A percentile compares a stretch with the other conserved stretches of the same genome.
Conservation (phyloP, 352 stramenopile genomes). For the Globisporangium paroecandrum region DNA sequence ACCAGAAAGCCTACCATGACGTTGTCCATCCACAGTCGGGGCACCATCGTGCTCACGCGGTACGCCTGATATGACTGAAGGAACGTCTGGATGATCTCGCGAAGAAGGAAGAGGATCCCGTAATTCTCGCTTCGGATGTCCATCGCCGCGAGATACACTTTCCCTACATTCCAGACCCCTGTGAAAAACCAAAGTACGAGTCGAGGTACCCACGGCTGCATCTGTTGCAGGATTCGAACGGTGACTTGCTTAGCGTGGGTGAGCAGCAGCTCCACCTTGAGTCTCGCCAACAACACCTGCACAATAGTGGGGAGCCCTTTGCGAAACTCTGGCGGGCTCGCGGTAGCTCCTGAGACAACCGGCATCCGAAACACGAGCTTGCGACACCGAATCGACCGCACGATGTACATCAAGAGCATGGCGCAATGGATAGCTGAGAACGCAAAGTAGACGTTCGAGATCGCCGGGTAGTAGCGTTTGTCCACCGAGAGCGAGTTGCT, state of each 20-base stretch:
- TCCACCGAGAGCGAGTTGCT: conserved; percentile 4
- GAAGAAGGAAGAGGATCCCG: conserved; percentile 27
- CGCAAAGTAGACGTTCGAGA: conserved; percentile 5
- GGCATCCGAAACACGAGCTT: neutral
- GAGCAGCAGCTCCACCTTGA: neutral
- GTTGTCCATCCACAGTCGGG: conserved; percentile 33
- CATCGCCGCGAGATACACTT: conserved; percentile 7
- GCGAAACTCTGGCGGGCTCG: neutral
- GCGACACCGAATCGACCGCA: conserved; percentile 8
- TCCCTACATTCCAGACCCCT: neutral
- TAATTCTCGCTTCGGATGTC: conserved; percentile 26
- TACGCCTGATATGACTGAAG: conserved; percentile 28
- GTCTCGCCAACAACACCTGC: neutral
- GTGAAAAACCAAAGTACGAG: neutral
- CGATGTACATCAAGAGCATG: conserved; percentile 2
- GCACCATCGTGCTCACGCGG: conserved; percentile 26
- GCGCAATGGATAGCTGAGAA: neutral
- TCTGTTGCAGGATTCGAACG: neutral
- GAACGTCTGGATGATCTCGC: conserved; percentile 27
- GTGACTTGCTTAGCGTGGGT: neutral
- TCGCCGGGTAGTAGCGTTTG: conserved; percentile 3
- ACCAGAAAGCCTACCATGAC: conserved; percentile 31
- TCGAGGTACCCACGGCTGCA: neutral
- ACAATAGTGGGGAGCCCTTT: neutral
- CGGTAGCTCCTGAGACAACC: conserved; percentile 11